Percentiles rank a stretch among this genome's conserved stretches.
phyloP scores from a whole-genome alignment of 129 eudicot genomes.

The Escallonia rubra region DNA sequence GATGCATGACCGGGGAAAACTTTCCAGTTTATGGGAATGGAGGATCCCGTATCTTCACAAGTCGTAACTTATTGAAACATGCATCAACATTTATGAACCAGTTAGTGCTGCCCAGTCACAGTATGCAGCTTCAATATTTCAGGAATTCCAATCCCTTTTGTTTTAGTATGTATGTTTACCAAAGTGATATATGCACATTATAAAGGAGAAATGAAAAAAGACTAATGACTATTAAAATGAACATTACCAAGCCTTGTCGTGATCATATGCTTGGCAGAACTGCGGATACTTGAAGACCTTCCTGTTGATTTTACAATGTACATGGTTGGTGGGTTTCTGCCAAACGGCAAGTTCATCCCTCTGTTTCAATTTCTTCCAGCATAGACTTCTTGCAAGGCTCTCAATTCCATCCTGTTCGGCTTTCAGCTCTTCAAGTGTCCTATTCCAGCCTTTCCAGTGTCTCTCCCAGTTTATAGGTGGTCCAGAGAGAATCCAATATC shows the following conservation, averaged over 20 bases:
- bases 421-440: conserved; percentile 52
- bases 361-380: conserved; percentile 81
- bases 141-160: neutral
- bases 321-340: conserved; percentile 85
- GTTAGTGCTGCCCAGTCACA: too few species aligned
- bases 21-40: neutral
- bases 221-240: neutral
- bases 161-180: neutral
- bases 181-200: neutral
- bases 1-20: too few species aligned
- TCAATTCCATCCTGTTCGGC: conserved; percentile 64
- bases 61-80: too few species aligned
- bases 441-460: conserved; percentile 79
- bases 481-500: conserved; percentile 92
- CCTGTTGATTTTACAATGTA: conserved; percentile 59
- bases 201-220: neutral
- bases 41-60: neutral
- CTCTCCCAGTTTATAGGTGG: conserved; percentile 93
- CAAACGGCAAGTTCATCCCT: conserved; percentile 73
- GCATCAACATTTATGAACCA: too few species aligned
- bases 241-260: conserved; percentile 73
- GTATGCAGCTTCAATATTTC: neutral
- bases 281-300: conserved; percentile 64
- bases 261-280: conserved; percentile 58
- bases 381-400: conserved; percentile 59